Conservation (phyloP, 345 rosid genomes). For the Rhizophora apiculata region DNA sequence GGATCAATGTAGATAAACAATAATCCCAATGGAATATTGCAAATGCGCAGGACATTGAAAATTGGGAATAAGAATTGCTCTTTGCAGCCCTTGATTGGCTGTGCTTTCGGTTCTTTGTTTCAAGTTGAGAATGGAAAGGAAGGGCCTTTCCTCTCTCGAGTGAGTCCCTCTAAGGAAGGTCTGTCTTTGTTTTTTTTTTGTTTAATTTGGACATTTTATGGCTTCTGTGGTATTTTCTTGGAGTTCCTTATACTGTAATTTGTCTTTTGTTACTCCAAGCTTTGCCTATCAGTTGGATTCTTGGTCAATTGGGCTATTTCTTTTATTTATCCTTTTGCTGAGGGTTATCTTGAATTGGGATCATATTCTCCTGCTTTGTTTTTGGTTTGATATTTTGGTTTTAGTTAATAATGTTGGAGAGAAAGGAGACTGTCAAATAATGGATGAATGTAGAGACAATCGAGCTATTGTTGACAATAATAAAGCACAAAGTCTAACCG, state of each 20-base stretch:
- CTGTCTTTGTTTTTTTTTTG: neutral
- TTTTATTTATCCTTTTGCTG: neutral
- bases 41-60: conserved; percentile 53
- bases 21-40: neutral
- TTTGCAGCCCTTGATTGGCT: conserved; percentile 71
- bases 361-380: neutral
- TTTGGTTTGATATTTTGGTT: conserved; percentile 7
- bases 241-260: no score
- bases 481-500: conserved; percentile 69
- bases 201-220: neutral
- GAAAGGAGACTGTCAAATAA: conserved; percentile 32
- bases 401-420: conserved; percentile 38
- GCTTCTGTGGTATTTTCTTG: neutral
- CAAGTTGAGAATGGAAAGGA: conserved; percentile 67
- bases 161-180: conserved; percentile 55
- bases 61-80: conserved; percentile 67
- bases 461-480: conserved; percentile 73
- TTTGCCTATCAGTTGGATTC: neutral
- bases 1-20: neutral
- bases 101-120: conserved; percentile 79
- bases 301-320: neutral
- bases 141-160: conserved; percentile 52
- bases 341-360: no score
- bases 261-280: neutral
- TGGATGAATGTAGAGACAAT: conserved; percentile 62